Evolutionary conservation across 345 rosid species (phyloP).

Genomic region (Citrus australasica): DNA sequence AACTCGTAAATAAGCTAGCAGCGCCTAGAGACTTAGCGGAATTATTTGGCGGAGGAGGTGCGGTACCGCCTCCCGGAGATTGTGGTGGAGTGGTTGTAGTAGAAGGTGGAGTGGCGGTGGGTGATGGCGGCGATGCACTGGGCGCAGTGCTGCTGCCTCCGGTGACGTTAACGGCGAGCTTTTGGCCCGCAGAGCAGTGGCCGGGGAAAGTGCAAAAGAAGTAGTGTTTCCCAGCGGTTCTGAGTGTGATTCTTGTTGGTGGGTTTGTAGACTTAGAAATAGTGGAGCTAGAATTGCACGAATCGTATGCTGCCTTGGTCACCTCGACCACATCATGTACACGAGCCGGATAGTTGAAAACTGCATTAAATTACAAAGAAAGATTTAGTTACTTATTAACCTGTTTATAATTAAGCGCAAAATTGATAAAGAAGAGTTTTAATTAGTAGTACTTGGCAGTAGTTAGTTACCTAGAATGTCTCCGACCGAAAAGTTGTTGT

Average conservation of each 20-base stretch:
- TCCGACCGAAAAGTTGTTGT: conserved; percentile 39
- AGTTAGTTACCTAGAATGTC: conserved; percentile 41
- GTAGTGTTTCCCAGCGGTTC: conserved; percentile 36
- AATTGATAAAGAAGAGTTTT: not conserved
- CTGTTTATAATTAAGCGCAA: not conserved
- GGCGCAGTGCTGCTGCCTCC: not conserved
- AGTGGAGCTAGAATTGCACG: conserved; percentile 24
- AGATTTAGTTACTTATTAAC: not conserved
- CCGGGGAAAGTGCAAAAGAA: conserved; percentile 25
- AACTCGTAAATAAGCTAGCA: conserved; percentile 25
- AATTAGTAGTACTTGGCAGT: not conserved
- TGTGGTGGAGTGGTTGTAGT: conserved; percentile 14
- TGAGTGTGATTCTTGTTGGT: conserved; percentile 36
- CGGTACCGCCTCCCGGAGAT: conserved; percentile 17
- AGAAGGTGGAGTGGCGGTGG: not conserved
- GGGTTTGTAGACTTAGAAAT: conserved; percentile 13
- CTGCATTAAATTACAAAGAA: conserved; percentile 6
- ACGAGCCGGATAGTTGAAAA: conserved; percentile 23
- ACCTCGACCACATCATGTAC: conserved; percentile 37
- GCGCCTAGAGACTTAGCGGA: conserved; percentile 38
- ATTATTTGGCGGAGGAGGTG: conserved; percentile 32
- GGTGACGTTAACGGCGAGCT: conserved; percentile 24
- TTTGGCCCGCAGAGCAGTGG: conserved; percentile 36
- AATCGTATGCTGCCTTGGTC: conserved; percentile 23
- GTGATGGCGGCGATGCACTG: not conserved